Conservation (phyloP, 257 asterid species). For the Rehmannia glutinosa region DNA sequence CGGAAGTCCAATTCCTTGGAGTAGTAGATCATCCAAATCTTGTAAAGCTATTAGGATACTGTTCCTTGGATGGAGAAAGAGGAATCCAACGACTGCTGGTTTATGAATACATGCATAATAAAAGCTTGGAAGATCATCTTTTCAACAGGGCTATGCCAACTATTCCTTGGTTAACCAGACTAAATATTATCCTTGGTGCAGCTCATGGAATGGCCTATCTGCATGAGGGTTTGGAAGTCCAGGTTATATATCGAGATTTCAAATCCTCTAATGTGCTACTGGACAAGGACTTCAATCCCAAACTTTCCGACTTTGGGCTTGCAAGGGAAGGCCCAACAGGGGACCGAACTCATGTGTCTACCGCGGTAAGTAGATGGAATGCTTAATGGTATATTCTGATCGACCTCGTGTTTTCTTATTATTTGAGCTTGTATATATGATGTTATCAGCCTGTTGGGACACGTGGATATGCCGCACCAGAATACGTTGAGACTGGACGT, state of each 20-base stretch:
- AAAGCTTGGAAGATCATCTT: conserved; percentile 89
- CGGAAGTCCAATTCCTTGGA: conserved; percentile 92
- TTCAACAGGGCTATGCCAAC: conserved; percentile 56
- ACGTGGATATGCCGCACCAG: conserved; percentile 92
- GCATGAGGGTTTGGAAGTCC: conserved; percentile 76
- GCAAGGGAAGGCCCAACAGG: conserved; percentile 95
- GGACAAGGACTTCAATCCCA: conserved; percentile 73
- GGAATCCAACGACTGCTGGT: conserved; percentile 85
- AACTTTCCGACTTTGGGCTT: conserved; percentile 91
- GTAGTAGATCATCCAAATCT: conserved; percentile 81
- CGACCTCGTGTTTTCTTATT: not conserved
- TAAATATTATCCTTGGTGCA: conserved; percentile 77
- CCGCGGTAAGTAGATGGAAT: conserved; percentile 58
- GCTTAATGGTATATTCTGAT: not conserved
- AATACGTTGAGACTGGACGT: conserved; percentile 71
- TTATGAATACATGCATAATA: conserved; percentile 82
- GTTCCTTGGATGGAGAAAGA: conserved; percentile 82
- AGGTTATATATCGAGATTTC: conserved; percentile 94
- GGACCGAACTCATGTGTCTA: conserved; percentile 76
- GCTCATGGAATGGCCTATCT: conserved; percentile 90
- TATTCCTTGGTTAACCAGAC: conserved; percentile 70
- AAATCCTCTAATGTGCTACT: conserved; percentile 81
- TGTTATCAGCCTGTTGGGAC: conserved; percentile 82
- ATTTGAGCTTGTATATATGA: not conserved
- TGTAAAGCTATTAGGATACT: conserved; percentile 88